Evolutionary conservation across 306 rosid genomes (phyloP).

Genomic region (Quercus rubra): DNA sequence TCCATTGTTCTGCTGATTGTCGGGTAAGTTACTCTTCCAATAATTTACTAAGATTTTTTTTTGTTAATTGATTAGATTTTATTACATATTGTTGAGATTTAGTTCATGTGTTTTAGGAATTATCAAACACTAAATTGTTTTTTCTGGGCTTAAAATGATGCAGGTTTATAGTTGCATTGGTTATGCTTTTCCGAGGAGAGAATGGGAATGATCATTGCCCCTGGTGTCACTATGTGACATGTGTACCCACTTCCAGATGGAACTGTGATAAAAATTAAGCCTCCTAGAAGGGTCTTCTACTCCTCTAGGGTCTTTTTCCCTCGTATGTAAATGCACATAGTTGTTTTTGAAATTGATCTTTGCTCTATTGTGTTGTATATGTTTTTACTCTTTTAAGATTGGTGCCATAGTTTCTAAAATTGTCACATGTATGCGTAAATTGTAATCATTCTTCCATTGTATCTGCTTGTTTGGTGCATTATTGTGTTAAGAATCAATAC

Average conservation of each 20-base stretch:
- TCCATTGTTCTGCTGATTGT: conserved; percentile 49
- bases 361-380: neutral
- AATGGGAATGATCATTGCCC: conserved; percentile 63
- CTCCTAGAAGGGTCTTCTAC: neutral
- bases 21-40: conserved; percentile 47
- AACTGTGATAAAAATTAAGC: conserved; percentile 38
- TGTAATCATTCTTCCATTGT: neutral
- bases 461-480: neutral
- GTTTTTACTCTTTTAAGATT: neutral
- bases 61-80: too few species aligned
- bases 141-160: conserved; percentile 3
- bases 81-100: too few species aligned
- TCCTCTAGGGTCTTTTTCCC: conserved; percentile 2
- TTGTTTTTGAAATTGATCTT: neutral
- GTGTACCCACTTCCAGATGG: conserved; percentile 77
- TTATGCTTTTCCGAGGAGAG: conserved; percentile 60
- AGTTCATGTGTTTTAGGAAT: too few species aligned
- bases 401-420: neutral
- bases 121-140: neutral
- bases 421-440: neutral
- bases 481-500: neutral
- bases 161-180: conserved; percentile 54
- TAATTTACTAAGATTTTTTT: neutral
- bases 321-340: conserved; percentile 12
- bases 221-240: conserved; percentile 73